Evolutionary conservation across 2,329 filamentous ascomycete species (phyloP).

Genomic region (Fusarium xyrophilum): DNA sequence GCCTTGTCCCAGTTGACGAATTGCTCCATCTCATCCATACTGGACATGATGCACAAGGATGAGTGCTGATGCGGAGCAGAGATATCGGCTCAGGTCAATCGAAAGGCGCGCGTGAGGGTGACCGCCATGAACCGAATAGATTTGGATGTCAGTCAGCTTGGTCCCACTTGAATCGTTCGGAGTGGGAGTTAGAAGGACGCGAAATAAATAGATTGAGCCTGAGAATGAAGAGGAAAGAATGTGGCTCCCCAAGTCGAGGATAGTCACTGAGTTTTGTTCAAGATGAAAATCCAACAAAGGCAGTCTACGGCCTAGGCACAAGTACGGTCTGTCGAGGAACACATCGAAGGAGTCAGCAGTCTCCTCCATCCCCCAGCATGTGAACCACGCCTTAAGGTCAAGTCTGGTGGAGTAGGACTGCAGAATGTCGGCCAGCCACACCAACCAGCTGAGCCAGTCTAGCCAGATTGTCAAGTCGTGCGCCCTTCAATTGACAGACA

Average conservation of each 20-base stretch:
- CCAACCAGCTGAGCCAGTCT: slow-evolving; percentile 32
- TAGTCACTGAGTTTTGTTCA: slow-evolving; percentile 39
- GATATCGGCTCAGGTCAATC: slow-evolving; percentile 30
- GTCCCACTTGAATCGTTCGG: slow-evolving; percentile 21
- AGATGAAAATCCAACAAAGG: slow-evolving; percentile 10
- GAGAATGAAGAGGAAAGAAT: slow-evolving; percentile 17
- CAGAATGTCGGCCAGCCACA: slow-evolving; percentile 30
- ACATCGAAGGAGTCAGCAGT: slow-evolving; percentile 30
- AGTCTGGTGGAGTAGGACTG: slow-evolving; percentile 24
- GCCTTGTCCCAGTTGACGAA: slow-evolving; percentile 69
- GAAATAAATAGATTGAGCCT: slow-evolving; percentile 5
- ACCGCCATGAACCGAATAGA: slow-evolving; percentile 18
- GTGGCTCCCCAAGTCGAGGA: slow-evolving; percentile 19
- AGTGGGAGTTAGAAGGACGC: slow-evolving; percentile 10
- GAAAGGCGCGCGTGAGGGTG: slow-evolving; percentile 36
- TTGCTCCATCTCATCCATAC: slow-evolving; percentile 63
- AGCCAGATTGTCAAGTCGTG: slow-evolving; percentile 38
- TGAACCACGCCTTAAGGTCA: slow-evolving; percentile 1
- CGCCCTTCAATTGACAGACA: slow-evolving; percentile 44
- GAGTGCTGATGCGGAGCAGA: slow-evolving; percentile 18
- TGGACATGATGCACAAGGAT: slow-evolving; percentile 42
- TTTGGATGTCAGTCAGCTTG: slow-evolving; percentile 6
- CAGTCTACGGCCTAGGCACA: neutral
- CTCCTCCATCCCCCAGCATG: slow-evolving; percentile 12
- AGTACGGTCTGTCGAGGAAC: slow-evolving; percentile 15